phyloP scores from a whole-genome alignment of 805 yeast genomes.

The Ogataea zsoltii region DNA sequence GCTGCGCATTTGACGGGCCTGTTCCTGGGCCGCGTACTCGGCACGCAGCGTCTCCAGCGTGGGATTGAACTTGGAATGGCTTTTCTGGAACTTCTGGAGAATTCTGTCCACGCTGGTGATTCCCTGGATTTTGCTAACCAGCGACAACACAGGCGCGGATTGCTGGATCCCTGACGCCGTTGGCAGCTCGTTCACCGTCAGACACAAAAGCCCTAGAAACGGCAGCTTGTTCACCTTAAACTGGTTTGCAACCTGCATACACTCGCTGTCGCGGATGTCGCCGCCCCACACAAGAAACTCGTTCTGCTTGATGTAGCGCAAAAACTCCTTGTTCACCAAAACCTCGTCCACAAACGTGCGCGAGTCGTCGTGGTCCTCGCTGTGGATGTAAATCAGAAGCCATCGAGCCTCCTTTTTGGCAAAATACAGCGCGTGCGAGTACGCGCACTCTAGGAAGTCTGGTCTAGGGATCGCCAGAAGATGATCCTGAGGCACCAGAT shows the following conservation, averaged over 20 bases:
- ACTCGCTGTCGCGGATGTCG: conserved; percentile 76
- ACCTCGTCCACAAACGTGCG: conserved; percentile 53
- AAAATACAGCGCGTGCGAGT: conserved; percentile 71
- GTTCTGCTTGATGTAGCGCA: conserved; percentile 46
- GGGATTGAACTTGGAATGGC: conserved; percentile 55
- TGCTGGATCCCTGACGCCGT: conserved; percentile 57
- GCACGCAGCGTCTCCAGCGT: conserved; percentile 58
- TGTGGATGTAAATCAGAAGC: conserved; percentile 71
- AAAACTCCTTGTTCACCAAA: conserved; percentile 51
- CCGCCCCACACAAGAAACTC: conserved; percentile 85
- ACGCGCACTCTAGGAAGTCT: conserved; percentile 68
- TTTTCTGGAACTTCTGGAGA: conserved; percentile 37
- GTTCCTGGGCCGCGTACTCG: conserved; percentile 61
- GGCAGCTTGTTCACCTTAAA: conserved; percentile 76
- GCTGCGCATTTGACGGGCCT: conserved; percentile 56
- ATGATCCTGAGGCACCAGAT: conserved; percentile 14
- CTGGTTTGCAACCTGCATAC: conserved; percentile 77
- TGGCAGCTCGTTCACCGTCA: conserved; percentile 57
- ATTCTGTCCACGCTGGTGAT: conserved; percentile 40
- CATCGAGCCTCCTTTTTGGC: conserved; percentile 73
- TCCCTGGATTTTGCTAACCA: conserved; percentile 68
- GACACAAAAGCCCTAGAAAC: conserved; percentile 73
- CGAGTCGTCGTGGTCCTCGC: conserved; percentile 67
- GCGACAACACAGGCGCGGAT: conserved; percentile 56
- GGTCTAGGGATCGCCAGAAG: conserved; percentile 31